These are phyloP conservation scores for Bisporella sp. DNA, from an alignment of 2,329 filamentous ascomycete species.

Conservation along the genomic window DNA sequence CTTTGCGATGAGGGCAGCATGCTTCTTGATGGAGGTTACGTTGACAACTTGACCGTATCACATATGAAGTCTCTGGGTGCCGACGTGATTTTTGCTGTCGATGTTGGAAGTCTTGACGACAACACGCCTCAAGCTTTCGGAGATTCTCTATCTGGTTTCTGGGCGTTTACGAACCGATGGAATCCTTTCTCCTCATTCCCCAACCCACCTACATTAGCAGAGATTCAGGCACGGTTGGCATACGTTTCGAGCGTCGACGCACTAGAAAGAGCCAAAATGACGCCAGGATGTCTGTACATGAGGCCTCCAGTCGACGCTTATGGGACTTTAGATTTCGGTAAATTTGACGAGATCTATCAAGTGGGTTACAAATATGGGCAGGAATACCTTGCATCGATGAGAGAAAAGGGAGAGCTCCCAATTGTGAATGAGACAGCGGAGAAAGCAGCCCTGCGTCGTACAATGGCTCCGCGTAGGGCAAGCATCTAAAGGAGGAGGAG, in stretches of 20 bases:
- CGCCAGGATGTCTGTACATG: slow-evolving; percentile 92
- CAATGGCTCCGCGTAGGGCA: slow-evolving; percentile 71
- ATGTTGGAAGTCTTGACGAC: slow-evolving; percentile 89
- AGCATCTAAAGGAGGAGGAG: slow-evolving; percentile 50
- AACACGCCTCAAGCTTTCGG: slow-evolving; percentile 88
- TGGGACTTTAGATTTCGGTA: slow-evolving; percentile 90
- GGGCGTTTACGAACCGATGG: slow-evolving; percentile 94
- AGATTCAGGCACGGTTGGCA: slow-evolving; percentile 90
- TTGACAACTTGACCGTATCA: slow-evolving; percentile 93
- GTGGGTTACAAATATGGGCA: slow-evolving; percentile 83
- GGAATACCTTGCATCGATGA: slow-evolving; percentile 69
- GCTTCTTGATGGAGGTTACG: slow-evolving; percentile 92
- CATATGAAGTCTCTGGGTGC: slow-evolving; percentile 95
- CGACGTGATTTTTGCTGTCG: slow-evolving; percentile 90
- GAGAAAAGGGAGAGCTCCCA: slow-evolving; percentile 69
- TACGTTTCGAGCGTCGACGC: slow-evolving; percentile 95
- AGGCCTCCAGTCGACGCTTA: slow-evolving; percentile 89
- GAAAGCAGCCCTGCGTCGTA: slow-evolving; percentile 68
- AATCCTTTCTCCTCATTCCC: slow-evolving; percentile 85
- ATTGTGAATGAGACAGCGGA: slow-evolving; percentile 66
- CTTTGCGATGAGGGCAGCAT: slow-evolving; percentile 96
- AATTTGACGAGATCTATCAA: slow-evolving; percentile 94
- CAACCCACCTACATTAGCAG: slow-evolving; percentile 89
- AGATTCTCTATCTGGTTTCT: slow-evolving; percentile 89
- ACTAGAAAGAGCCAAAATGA: slow-evolving; percentile 85